Percentiles rank a stretch among this genome's conserved stretches.
phyloP scores from a whole-genome alignment of 495 filamentous ascomycete genomes.

The Tuber umbilicatum region DNA sequence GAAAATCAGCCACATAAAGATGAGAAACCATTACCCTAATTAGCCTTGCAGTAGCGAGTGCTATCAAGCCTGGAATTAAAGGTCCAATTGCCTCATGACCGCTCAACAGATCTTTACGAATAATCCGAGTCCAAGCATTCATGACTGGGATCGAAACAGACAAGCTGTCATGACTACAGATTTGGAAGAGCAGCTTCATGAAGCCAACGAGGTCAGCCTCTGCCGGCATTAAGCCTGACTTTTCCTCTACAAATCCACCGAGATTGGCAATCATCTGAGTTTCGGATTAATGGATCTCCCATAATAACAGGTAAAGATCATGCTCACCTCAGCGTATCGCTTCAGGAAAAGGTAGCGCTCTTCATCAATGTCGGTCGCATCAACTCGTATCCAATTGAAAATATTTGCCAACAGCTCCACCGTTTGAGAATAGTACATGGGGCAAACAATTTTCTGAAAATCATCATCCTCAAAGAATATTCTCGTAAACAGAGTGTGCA shows the following conservation, averaged over 20 bases:
- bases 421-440: conserved; percentile 66
- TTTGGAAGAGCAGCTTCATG: conserved; percentile 67
- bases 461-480: conserved; percentile 68
- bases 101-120: conserved; percentile 59
- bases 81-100: conserved; percentile 60
- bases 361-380: conserved; percentile 74
- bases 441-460: conserved; percentile 67
- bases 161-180: conserved; percentile 78
- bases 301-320: conserved; percentile 12
- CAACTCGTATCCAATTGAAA: conserved; percentile 75
- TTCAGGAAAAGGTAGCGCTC: conserved; percentile 86
- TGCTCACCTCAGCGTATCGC: conserved; percentile 78
- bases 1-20: conserved; percentile 4
- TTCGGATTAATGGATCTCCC: conserved; percentile 28
- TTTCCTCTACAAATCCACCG: conserved; percentile 73
- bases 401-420: conserved; percentile 66
- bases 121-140: conserved; percentile 77
- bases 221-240: conserved; percentile 55
- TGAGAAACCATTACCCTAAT: conserved; percentile 38
- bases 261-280: conserved; percentile 72
- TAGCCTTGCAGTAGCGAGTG: conserved; percentile 48
- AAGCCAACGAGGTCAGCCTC: conserved; percentile 66
- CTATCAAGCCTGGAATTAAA: conserved; percentile 67
- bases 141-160: conserved; percentile 86
- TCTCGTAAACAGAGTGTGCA: conserved; percentile 74